Base-by-base conservation (phyloP, 352 stramenopile genomes). In the Globisporangium apiculatum region DNA sequence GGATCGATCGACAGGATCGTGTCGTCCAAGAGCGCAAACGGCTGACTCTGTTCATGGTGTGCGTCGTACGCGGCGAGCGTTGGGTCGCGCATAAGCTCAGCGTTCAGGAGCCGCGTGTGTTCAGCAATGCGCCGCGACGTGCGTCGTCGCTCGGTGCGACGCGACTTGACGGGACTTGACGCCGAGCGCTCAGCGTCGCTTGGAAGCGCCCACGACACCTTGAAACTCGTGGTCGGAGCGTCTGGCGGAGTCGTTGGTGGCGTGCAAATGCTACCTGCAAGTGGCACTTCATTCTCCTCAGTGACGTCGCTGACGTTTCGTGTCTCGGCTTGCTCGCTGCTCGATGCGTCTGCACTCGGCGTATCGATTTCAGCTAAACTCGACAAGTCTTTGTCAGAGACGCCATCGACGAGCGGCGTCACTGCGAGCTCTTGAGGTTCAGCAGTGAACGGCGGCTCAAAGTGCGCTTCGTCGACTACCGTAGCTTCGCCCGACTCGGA, bases 41-140 rank as follows among this genome's bases (percentile, higher is more conserved):
- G 72, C 37, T 72, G 65, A 4, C 46, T 31, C 18, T 84, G 71
- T 43, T 89, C 79, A 36, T 77, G 75, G 9, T 69, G 68, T 36
- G 72, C 67, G 46, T 86, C 79, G 57, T 89, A 89, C 5, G 79
- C 79, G 7, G 77, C 43, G 7, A 89, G 46, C 4, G 75, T 79
- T 3, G 71, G 73, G 41, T 80, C 69, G n/a, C 63, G 54, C 24
- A 72, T 64, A 36, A 65, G 41, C 11, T 79, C 71, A 18, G 42
- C 48, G 0, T 48, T 72, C 11, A 57, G 62, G 17, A 66, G 55
- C 0, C 65, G 60, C n/a, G 71, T 55, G 1, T 68, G 72, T 17
- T 78, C 71, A 5, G 67, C 3, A 7, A 57, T 48, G 10, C 68
- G 71, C 11, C 68, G 47, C 1, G 66, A 83, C 4, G 51, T 58